Evolutionary conservation across 805 yeast genomes (phyloP), one percentile per base, ranked within the genome.

Genomic region (Cyberlindnera mycetangii): DNA sequence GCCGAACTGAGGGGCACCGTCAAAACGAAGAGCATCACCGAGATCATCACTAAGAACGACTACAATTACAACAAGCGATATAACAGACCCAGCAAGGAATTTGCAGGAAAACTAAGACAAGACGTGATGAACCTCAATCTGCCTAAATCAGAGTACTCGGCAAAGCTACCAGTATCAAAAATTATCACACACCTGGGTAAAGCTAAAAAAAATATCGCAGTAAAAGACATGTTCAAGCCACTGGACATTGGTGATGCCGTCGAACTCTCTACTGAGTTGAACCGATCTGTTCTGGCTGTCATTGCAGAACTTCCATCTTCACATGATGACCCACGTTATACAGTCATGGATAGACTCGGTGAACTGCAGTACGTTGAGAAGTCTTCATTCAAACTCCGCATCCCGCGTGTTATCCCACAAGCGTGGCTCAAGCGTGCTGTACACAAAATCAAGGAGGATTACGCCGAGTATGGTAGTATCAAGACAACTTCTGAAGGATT

Each of bases 161-260:
- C 20, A 5, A 25, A 21, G 10, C 7, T n/a, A n/a, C 39, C 48
- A 8, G 47, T 39, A 3, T 18, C 21, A 10, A 17, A 38, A 6
- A 12, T 45, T 15, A 24, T 36, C 20, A 17, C 12, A 6, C 25
- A 28, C 6, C 19, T 41, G 24, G 48, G 39, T 4, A 7, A 42
- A 12, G 27, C 48, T 12, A 37, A 37, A 19, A 34, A 42, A 4
- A 6, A 41, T 2, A 18, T 49, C n/a, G 14, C 35, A 5, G 27
- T 42, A 3, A 10, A 19, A 2, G 52, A 54, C 27, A 38, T 59
- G 10, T 56, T 51, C 32, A 22, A 42, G 4, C 55, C 63, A 0
- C 30, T 58, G 4, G 52, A 55, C 22, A 35, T 79, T 3, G 90
- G 92, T 37, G 90, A 85, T 60, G 65, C 83, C 37, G 89, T 83